These are phyloP conservation scores for Begonia fuchsioides DNA, from an alignment of 306 rosid species.

Conservation along the genomic window DNA sequence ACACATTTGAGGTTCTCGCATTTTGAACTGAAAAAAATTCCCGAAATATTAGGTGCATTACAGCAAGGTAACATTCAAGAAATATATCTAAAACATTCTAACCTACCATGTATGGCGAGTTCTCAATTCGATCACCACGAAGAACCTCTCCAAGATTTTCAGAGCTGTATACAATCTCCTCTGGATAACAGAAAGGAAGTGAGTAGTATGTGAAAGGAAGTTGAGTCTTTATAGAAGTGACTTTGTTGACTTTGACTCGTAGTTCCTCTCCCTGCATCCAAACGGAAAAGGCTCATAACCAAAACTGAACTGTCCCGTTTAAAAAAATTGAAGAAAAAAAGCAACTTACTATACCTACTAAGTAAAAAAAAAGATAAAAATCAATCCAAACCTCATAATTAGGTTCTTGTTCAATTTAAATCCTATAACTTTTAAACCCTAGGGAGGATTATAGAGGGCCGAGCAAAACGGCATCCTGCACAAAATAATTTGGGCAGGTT, in stretches of 20 bases:
- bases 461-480: too few species aligned
- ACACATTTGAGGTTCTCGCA: conserved; percentile 84
- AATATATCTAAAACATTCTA: not conserved
- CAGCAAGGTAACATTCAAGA: too few species aligned
- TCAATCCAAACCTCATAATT: too few species aligned
- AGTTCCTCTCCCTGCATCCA: conserved; percentile 56
- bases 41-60: too few species aligned
- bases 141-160: conserved; percentile 98
- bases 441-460: too few species aligned
- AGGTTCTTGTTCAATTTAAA: too few species aligned
- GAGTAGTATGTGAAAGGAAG: conserved; percentile 80
- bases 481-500: too few species aligned
- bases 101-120: conserved; percentile 70
- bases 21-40: conserved; percentile 59
- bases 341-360: too few species aligned
- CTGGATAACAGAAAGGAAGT: conserved; percentile 46
- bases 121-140: conserved; percentile 93
- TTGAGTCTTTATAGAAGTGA: conserved; percentile 84
- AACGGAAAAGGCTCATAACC: not conserved
- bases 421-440: too few species aligned
- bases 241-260: conserved; percentile 83
- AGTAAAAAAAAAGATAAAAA: too few species aligned
- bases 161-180: conserved; percentile 62
- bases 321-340: too few species aligned
- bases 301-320: too few species aligned